Conservation (phyloP, 1,284 basidiomycete species). For the Somion occarium region DNA sequence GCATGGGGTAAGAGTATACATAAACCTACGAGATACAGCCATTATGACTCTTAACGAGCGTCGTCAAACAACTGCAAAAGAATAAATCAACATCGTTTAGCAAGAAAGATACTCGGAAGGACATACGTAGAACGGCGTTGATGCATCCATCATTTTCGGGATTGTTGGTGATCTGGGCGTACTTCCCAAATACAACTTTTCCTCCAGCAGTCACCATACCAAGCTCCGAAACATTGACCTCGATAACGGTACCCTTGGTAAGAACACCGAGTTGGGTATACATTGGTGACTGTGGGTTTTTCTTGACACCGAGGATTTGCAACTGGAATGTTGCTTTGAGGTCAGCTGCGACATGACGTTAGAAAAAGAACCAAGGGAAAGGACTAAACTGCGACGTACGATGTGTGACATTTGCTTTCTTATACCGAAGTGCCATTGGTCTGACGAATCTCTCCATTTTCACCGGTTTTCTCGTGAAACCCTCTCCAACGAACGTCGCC, state of each 20-base stretch:
- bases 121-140: conserved; percentile 85
- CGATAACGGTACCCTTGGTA: conserved; percentile 98
- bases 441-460: conserved; percentile 99
- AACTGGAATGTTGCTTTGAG: conserved; percentile 98
- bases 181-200: conserved; percentile 89
- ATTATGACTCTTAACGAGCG: background rate
- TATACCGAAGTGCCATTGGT: conserved; percentile 96
- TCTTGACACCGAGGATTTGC: conserved; percentile 97
- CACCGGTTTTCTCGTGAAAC: conserved; percentile 97
- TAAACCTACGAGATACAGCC: background rate
- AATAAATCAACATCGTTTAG: background rate
- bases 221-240: conserved; percentile 96
- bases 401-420: conserved; percentile 99
- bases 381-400: conserved; percentile 52
- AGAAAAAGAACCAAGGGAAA: conserved; percentile 10
- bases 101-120: conserved; percentile 1
- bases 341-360: conserved; percentile 56
- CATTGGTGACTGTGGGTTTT: conserved; percentile 99
- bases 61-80: conserved; percentile 7
- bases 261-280: conserved; percentile 94
- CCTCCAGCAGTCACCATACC: conserved; percentile 99
- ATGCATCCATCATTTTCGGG: conserved; percentile 97
- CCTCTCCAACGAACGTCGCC: conserved; percentile 97
- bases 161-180: conserved; percentile 96
- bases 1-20: background rate